Evolutionary conservation across 1,284 basidiomycete species (phyloP), one percentile per base, ranked within the genome.

Genomic region (Gastroboletus turbinatus): DNA sequence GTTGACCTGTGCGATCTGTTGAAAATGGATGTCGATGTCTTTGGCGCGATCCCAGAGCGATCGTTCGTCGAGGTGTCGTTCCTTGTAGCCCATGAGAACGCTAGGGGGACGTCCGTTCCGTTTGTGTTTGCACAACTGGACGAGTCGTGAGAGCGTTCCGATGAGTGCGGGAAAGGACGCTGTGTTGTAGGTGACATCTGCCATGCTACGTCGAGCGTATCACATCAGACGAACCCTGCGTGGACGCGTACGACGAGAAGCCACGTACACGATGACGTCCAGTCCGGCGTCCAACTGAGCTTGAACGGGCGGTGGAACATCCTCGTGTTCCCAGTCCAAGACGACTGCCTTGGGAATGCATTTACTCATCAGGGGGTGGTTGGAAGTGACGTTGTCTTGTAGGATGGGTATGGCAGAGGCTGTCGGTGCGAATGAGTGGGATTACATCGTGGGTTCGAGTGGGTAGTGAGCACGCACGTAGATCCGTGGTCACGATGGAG

Each of bases 121-220:
- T 40, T 46, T 56, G 19, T 21, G 48, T 54, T 46, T 54, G n/a
- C 61, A 59, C 23, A 76, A 60, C 13, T 63, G 62, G 29, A 82
- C 53, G 16, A 91, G 72, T 1, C 67, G 68, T 4, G 74, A 69
- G 23, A 91, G 69, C 0, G 85, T 89, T 30, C 73, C 70, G 19
- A 87, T 71, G 39, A 92, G 79, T 0, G 85, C 75, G 6, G 87
- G 82, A 72, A 95, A 96, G 1, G 91, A 90, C 1, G 84, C 74
- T 0, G 90, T 92, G 73, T 95, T 95, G 75, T 95, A 95, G 0
- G 92, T 88, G 10, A 95, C 90, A 65, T 96, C 93, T 14, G 92
- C 90, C 82, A 94, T 92, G 53, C 92, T 92, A 60, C 16, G 16
- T 29, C 14, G 32, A 27, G 27, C 23, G 32, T 3, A 23, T 42